A percentile compares a stretch with the other conserved stretches of the same genome.
These are phyloP conservation scores for Tephrocybe sp. DNA, from an alignment of 768 basidiomycete genomes.

Conservation along the genomic window DNA sequence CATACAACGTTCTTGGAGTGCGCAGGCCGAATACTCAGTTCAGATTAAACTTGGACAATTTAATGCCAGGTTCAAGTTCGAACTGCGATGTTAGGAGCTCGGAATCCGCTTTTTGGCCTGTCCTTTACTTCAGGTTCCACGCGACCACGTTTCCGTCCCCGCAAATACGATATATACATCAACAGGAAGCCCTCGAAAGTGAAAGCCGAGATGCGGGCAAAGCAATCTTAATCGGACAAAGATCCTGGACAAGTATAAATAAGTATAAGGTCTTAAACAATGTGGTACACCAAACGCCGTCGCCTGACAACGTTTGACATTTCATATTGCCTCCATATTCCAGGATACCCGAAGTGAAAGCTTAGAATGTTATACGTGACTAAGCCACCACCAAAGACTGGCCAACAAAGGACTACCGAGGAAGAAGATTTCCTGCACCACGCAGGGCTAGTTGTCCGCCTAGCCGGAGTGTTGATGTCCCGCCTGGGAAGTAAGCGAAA, in stretches of 20 bases:
- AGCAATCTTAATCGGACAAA: too few species aligned
- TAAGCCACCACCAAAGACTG: background rate
- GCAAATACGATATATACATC: too few species aligned
- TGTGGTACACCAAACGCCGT: background rate
- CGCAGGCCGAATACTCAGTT: too few species aligned
- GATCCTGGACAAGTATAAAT: background rate
- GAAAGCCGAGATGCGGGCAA: too few species aligned
- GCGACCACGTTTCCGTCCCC: too few species aligned
- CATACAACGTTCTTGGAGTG: too few species aligned
- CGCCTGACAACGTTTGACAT: background rate
- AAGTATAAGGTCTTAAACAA: background rate
- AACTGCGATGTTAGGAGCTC: too few species aligned
- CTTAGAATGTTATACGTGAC: background rate
- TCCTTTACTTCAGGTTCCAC: too few species aligned
- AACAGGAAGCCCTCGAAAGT: too few species aligned
- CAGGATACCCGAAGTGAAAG: background rate
- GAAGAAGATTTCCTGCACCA: slow-evolving; percentile 80
- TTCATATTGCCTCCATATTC: background rate
- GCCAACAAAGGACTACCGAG: slow-evolving; percentile 45
- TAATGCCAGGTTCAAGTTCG: too few species aligned
- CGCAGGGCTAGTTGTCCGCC: slow-evolving; percentile 81
- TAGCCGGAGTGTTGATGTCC: slow-evolving; percentile 74
- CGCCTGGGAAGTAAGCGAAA: slow-evolving; percentile 95
- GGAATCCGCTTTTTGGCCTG: too few species aligned
- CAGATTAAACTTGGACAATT: too few species aligned